Evolutionary conservation across 257 asterid genomes (phyloP), one percentile per base, ranked within the genome.

Genomic region (Perilla frutescens): DNA sequence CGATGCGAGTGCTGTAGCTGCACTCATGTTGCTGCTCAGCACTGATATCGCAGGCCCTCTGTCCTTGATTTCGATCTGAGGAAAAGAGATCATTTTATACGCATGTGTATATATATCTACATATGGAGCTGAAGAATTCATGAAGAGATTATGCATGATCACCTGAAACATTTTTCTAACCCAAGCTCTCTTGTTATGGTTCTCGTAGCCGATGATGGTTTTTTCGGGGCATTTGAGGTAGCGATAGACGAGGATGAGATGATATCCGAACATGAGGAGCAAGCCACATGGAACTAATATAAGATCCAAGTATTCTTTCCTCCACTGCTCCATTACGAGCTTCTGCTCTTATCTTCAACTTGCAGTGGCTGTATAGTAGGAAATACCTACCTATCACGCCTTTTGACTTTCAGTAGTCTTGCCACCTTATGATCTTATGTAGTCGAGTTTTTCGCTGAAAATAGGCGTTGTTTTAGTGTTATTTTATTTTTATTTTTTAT

Each of bases 181-280:
- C 96, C 96, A 90, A 64, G 83, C 87, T 73, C 78, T 76, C 86
- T 65, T 88, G 82, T 80, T 86, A 51, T 88, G 88, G 66, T 83
- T 86, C 75, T 88, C 91, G 55, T 88, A 82, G 15, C 95, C 92
- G 8, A 88, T 55, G 73, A 77, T 66, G 1, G 95, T 90, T 20
- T 80, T 76, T 7, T 75, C 39, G 2, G 88, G 91, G 71, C 72
- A 53, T 34, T 75, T 82, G 7, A 88, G 83, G 86, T 71, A 88
- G 45, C 86, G 62, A 66, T 81, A 83, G 70, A 88, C 76, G 72
- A 85, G 88, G 79, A 82, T 36, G 77, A 85, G 86, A 77, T 85
- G 96, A 36, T 88, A 88, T 0, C 82, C 91, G 6, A 88, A 75
- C 92, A 90, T 85, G 68, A 88, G 77, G 32, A 85, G 73, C 34